Evolutionary conservation across 306 rosid species (phyloP).

Genomic region (Lablab purpureus): DNA sequence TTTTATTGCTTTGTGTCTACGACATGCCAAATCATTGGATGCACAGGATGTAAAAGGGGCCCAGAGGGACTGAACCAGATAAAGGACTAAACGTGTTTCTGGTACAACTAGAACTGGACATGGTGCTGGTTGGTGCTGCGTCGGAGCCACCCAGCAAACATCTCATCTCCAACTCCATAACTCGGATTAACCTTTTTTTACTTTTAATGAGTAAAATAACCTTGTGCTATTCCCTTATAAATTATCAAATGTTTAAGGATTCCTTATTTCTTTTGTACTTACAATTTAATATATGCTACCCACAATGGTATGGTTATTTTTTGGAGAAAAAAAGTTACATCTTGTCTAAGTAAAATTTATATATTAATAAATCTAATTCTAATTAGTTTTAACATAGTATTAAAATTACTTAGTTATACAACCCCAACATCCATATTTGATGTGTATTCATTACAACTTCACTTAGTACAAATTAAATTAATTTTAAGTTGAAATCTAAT

Average conservation of each 20-base stretch:
- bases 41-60: conserved; percentile 1
- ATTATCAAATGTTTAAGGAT: neutral
- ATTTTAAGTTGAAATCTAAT: no score
- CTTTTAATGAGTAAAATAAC: neutral
- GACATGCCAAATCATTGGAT: conserved; percentile 29
- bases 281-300: neutral
- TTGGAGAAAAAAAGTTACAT: no score
- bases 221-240: neutral
- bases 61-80: neutral
- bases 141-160: neutral
- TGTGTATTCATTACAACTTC: no score
- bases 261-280: neutral
- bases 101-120: conserved; percentile 17
- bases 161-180: neutral
- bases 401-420: no score
- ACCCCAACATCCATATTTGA: no score
- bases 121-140: conserved; percentile 11
- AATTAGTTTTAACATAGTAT: no score
- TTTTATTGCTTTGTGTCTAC: conserved; percentile 49
- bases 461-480: no score
- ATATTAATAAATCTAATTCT: no score
- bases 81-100: conserved; percentile 1
- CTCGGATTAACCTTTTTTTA: neutral
- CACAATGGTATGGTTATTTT: no score
- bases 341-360: no score